Conservation (phyloP, 1,284 basidiomycete species). For the Ceratobasidium sp. region DNA sequence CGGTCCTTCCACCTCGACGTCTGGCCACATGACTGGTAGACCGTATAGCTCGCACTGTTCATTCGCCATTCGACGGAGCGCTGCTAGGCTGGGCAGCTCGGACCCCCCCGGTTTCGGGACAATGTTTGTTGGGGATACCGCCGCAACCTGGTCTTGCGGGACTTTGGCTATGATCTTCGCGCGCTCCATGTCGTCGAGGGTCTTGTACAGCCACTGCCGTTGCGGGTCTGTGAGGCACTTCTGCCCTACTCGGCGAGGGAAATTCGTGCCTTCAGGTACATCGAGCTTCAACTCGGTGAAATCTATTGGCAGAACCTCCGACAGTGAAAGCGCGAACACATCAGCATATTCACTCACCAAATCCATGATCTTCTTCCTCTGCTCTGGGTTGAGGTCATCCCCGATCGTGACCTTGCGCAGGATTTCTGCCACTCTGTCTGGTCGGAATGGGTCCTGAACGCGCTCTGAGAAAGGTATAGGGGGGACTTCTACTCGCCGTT, state of each 20-base stretch:
- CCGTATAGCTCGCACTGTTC: conserved; percentile 7
- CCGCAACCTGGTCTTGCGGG: conserved; percentile 39
- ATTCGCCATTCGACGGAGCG: conserved; percentile 44
- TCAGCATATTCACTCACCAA: conserved; percentile 33
- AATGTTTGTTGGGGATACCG: conserved; percentile 24
- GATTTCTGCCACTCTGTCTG: not conserved
- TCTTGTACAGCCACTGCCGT: not conserved
- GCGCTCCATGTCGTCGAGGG: conserved; percentile 37
- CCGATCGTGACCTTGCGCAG: conserved; percentile 35
- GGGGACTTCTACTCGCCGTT: not conserved
- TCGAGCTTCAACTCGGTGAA: conserved; percentile 48
- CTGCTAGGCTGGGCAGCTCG: conserved; percentile 25
- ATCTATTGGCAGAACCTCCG: conserved; percentile 24
- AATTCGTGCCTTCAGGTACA: conserved; percentile 24
- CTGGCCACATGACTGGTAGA: conserved; percentile 20
- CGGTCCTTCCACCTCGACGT: not conserved
- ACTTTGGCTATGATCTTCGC: conserved; percentile 41
- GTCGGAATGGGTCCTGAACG: not conserved
- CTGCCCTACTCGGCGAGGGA: conserved; percentile 43
- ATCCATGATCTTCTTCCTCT: conserved; percentile 7
- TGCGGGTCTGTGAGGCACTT: conserved; percentile 45
- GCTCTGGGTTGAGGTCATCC: conserved; percentile 11
- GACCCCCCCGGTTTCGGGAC: conserved; percentile 24
- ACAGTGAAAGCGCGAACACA: conserved; percentile 27
- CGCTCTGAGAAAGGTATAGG: not conserved